These are phyloP conservation scores for Tephrocybe sp. DNA, from an alignment of 768 basidiomycete genomes.

Conservation along the genomic window DNA sequence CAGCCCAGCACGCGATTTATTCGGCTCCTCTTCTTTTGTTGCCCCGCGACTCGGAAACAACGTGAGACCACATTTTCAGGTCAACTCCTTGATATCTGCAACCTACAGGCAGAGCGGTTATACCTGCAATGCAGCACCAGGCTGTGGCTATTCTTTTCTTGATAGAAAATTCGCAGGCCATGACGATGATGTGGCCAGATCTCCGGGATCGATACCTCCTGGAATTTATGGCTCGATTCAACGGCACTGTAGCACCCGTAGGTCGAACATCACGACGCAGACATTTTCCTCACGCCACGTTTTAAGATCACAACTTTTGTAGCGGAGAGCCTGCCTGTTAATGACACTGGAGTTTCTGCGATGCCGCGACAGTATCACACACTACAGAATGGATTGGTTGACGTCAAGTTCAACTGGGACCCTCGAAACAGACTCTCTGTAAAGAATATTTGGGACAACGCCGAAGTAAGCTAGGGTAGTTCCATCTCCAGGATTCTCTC, in stretches of 20 bases:
- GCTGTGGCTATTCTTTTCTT: slow-evolving; percentile 45
- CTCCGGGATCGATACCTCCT: slow-evolving; percentile 47
- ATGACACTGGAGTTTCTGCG: slow-evolving; percentile 28
- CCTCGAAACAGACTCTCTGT: slow-evolving; percentile 45
- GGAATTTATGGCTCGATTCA: slow-evolving; percentile 37
- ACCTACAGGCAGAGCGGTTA: slow-evolving; percentile 14
- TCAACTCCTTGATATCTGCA: neutral
- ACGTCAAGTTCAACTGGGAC: slow-evolving; percentile 42
- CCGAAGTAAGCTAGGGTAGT: slow-evolving; percentile 39
- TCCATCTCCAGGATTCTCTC: neutral
- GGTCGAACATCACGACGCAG: slow-evolving; percentile 18
- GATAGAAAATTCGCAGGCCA: slow-evolving; percentile 54
- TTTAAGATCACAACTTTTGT: slow-evolving; percentile 41
- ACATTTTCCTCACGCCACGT: neutral
- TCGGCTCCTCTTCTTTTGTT: slow-evolving; percentile 5
- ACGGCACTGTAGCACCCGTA: slow-evolving; percentile 41
- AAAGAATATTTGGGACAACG: slow-evolving; percentile 40
- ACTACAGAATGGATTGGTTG: slow-evolving; percentile 34
- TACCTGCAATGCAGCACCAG: slow-evolving; percentile 26
- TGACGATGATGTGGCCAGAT: slow-evolving; percentile 46
- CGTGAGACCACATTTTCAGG: neutral
- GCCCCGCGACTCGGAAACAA: neutral
- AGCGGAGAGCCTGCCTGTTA: slow-evolving; percentile 44
- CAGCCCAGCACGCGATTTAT: slow-evolving; percentile 5
- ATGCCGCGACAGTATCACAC: slow-evolving; percentile 41